Base-by-base conservation (phyloP, 2,329 filamentous ascomycete species). In the Paraconiothyrium sp. region DNA sequence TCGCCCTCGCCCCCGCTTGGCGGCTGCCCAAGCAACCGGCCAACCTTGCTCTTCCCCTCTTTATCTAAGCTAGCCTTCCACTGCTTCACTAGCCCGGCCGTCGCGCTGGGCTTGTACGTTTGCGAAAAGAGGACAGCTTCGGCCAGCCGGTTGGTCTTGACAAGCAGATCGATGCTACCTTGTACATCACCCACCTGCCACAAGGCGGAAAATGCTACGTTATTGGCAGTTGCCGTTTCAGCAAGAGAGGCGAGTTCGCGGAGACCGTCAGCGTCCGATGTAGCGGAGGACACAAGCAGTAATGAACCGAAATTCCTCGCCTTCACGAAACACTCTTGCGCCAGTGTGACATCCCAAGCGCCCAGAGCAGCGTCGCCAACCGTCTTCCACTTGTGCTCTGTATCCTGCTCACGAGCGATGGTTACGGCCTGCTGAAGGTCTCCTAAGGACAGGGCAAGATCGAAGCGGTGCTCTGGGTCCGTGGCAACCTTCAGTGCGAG, bases 371-470 rank as follows among this genome's bases (percentile, higher is more conserved):
- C 92, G 71, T 99, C 95, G 62, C 95, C 95, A 4, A 99, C 92
- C 3, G 89, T 94, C 86, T 98, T 98, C 95, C 95, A 99, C 81
- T 97, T 97, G 82, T 98, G 94, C 78, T 98, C 95, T 1, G 89
- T 92, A 66, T 97, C 91, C 11, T 93, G 91, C 77, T 91, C 85
- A 44, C 89, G 87, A 7, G 95, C 94, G 54, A 98, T 88, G 62
- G 93, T 89, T 3, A 97, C 86, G 0, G 94, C 94, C 73, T 94
- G 92, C 44, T 94, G 87, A 14, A 98, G 87, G 66, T 95, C 91
- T 71, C 90, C 92, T 47, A 99, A 85, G 3, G 89, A 86, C 35
- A 99, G 84, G 0, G 95, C 91, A 24, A 99, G 87, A 63, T 99
- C 95, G 72, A 99, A 98, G 76, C 96, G 95, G 82, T 99, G 95